Evolutionary conservation across 768 basidiomycete genomes (phyloP), one percentile per base, ranked within the genome.

Genomic region (Xanthoconium purpureum): DNA sequence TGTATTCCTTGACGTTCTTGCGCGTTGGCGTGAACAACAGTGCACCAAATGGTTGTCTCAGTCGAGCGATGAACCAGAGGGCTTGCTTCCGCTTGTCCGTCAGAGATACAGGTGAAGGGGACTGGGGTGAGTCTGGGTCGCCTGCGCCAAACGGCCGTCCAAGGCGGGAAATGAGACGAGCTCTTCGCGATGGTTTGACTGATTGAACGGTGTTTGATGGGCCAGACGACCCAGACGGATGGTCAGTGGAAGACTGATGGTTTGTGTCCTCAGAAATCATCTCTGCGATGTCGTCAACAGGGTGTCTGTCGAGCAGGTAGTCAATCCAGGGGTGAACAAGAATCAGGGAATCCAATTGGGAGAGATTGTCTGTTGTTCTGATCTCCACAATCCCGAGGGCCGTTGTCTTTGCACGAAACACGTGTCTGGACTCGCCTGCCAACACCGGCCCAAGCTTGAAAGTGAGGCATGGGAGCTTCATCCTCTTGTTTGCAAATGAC

Each of bases 291-390:
- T 18, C 8, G 30, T 18, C 45, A 33, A 54, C 30, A 6, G 46
- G 45, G 24, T 44, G 53, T 48, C 49, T 18, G 39, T 48, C 58
- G 15, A 55, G 54, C 17, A 59, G 47, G 28, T 35, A 51, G 50
- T 49, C 46, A 30, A 59, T 51, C 58, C 58, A 59, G 37, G 39
- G 51, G 15, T 52, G 42, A 18, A 52, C 42, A 3, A 52, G 51
- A 12, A 28, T 35, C 20, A 43, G 51, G 32, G 42, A 44, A 29
- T 40, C 29, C 2, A n/a, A 29, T 29, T 15, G 51, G 28, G 33
- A 44, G 42, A 59, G 39, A 35, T 52, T 45, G 17, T 59, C 48
- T 11, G 29, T 56, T n/a, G 54, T 59, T 14, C 15, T 49, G 6
- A 59, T 52, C 38, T 55, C 35, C 18, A 59, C 54, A 12, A 17